phyloP scores from a whole-genome alignment of 208 protist genomes.

The Leishmania amazonensis region DNA sequence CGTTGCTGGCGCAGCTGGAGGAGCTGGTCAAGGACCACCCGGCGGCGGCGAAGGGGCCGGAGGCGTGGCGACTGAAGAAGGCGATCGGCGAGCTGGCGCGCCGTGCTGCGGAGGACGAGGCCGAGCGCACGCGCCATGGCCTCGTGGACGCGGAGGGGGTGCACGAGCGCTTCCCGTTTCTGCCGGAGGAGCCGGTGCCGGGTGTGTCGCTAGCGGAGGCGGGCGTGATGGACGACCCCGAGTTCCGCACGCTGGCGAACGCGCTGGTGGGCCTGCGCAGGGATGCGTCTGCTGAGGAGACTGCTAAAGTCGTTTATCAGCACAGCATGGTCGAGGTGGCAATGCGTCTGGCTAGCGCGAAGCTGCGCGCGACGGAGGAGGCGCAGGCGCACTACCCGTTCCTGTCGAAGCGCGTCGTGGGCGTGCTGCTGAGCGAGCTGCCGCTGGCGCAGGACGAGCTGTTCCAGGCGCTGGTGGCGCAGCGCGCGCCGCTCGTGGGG shows the following conservation, averaged over 20 bases:
- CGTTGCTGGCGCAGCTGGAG: constrained; percentile 36
- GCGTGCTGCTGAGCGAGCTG: constrained; percentile 42
- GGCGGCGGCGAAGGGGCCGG: constrained; percentile 19
- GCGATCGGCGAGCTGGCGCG: constrained; percentile 36
- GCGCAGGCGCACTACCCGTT: constrained; percentile 53
- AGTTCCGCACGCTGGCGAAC: constrained; percentile 50
- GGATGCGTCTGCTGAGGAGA: not conserved
- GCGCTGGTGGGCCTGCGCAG: constrained; percentile 34
- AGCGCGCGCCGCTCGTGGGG: constrained; percentile 29
- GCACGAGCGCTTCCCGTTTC: constrained; percentile 42
- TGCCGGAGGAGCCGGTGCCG: constrained; percentile 46
- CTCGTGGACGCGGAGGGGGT: constrained; percentile 36
- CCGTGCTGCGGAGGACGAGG: constrained; percentile 49
- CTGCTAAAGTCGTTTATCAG: not conserved
- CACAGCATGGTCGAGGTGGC: constrained; percentile 1
- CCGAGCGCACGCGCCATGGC: constrained; percentile 14
- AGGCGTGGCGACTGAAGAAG: constrained; percentile 48
- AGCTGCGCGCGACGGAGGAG: constrained; percentile 37
- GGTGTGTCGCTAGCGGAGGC: constrained; percentile 43
- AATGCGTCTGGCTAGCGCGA: constrained; percentile 10
- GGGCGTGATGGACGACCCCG: constrained; percentile 39
- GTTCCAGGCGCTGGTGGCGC: constrained; percentile 28
- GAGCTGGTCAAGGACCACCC: constrained; percentile 42
- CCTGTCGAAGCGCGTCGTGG: constrained; percentile 43
- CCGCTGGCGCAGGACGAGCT: constrained; percentile 33